These are phyloP conservation scores for Aurantiochytrium sp. DNA, from an alignment of 108 stramenopile genomes.

Conservation along the genomic window DNA sequence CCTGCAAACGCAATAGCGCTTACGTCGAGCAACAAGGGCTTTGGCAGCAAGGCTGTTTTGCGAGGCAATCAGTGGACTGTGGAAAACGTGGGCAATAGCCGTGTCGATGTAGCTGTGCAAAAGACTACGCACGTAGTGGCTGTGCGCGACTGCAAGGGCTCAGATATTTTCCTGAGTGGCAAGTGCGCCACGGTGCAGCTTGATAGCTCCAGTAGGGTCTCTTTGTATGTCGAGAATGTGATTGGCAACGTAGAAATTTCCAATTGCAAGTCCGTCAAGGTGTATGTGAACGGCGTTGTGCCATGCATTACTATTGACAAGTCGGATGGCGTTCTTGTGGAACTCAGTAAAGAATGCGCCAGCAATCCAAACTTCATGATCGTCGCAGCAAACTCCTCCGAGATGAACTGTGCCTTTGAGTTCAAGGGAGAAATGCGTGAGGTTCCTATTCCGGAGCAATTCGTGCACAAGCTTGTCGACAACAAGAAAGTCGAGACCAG, in stretches of 20 bases:
- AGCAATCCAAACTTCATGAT: constrained; percentile 63
- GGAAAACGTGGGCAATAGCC: background rate
- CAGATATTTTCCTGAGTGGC: constrained; percentile 58
- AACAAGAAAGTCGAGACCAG: constrained; percentile 51
- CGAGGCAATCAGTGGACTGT: background rate
- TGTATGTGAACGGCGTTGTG: constrained; percentile 71
- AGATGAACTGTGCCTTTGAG: constrained; percentile 88
- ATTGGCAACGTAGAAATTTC: constrained; percentile 84
- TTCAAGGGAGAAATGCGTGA: constrained; percentile 70
- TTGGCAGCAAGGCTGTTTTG: background rate
- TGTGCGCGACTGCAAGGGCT: background rate
- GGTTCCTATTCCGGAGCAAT: constrained; percentile 93
- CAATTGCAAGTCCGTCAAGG: constrained; percentile 80
- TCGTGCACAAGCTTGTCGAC: constrained; percentile 62
- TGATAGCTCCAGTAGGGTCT: constrained; percentile 69
- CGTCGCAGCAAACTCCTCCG: constrained; percentile 68
- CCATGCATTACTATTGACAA: constrained; percentile 93
- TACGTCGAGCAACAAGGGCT: too few species aligned
- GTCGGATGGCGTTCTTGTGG: constrained; percentile 79
- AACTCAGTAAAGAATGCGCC: constrained; percentile 67
- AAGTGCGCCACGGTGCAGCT: constrained; percentile 84
- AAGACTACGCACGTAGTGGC: constrained; percentile 4
- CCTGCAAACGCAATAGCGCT: too few species aligned
- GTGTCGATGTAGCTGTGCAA: background rate
- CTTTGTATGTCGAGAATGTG: constrained; percentile 73